Evolutionary conservation across 306 rosid species (phyloP).

Genomic region (Quillaja saponaria): DNA sequence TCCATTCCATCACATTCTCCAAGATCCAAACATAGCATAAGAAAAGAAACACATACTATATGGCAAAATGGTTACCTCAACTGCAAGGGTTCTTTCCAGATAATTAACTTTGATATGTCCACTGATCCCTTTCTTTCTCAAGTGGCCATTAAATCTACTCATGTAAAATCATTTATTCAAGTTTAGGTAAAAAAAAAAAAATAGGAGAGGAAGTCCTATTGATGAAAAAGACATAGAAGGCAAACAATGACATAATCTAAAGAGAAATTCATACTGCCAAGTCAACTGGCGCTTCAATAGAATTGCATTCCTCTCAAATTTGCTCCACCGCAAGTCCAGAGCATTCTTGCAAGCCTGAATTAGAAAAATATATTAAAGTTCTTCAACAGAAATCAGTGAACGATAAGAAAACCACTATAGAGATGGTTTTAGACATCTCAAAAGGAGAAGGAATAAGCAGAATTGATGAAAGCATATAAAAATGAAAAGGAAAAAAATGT

Average conservation of each 20-base stretch:
- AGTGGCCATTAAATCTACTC: conserved; percentile 73
- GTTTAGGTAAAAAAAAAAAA: conserved; percentile 1
- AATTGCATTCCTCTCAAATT: conserved; percentile 63
- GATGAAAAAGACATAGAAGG: no score
- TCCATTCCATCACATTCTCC: no score
- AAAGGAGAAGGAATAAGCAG: no score
- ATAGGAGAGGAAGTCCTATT: no score
- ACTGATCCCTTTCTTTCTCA: conserved; percentile 84
- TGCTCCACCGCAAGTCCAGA: conserved; percentile 46
- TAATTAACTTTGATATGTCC: conserved; percentile 67
- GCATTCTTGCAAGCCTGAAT: conserved; percentile 75
- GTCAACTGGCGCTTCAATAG: conserved; percentile 68
- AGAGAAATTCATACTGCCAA: conserved; percentile 69
- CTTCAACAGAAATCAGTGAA: conserved; percentile 1
- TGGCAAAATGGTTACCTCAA: conserved; percentile 62
- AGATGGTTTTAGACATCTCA: neutral
- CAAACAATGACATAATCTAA: neutral
- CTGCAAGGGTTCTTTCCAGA: conserved; percentile 66
- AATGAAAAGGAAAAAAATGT: neutral
- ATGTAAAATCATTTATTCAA: conserved; percentile 17
- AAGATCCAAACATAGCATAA: neutral
- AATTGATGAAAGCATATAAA: neutral
- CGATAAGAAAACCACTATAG: neutral
- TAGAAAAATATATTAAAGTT: neutral
- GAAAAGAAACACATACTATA: conserved; percentile 1